Percentiles rank a stretch among this genome's conserved stretches.
These are phyloP conservation scores for Fraxinus paxiana DNA, from an alignment of 305 asterid genomes.

Conservation along the genomic window DNA sequence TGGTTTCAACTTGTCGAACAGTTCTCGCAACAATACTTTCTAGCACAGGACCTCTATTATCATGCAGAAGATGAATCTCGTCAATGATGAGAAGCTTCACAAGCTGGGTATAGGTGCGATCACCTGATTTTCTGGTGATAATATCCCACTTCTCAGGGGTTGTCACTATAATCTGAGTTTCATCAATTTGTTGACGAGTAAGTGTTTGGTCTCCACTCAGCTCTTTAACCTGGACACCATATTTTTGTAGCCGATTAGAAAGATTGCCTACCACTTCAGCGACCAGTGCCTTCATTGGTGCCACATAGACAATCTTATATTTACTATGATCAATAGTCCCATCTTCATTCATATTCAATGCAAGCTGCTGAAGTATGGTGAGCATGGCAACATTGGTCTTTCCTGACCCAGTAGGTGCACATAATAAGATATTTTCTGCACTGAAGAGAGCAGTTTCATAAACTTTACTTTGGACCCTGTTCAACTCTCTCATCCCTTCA, in stretches of 20 bases:
- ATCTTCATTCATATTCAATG: conserved; percentile 63
- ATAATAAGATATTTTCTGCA: conserved; percentile 69
- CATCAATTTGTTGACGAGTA: conserved; percentile 93
- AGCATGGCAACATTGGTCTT: conserved; percentile 98
- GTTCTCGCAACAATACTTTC: conserved; percentile 92
- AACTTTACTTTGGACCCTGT: conserved; percentile 88
- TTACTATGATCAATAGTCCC: conserved; percentile 61
- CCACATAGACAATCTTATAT: conserved; percentile 91
- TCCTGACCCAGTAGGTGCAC: conserved; percentile 99
- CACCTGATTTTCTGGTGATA: conserved; percentile 94
- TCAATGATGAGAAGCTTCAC: conserved; percentile 87
- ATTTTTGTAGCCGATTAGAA: conserved; percentile 70
- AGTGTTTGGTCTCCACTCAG: conserved; percentile 89
- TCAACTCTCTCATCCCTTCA: conserved; percentile 72
- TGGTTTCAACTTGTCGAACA: conserved; percentile 84
- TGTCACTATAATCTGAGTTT: conserved; percentile 88
- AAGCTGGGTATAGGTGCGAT: conserved; percentile 87
- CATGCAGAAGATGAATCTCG: conserved; percentile 92
- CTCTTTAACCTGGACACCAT: conserved; percentile 80
- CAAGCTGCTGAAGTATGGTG: conserved; percentile 82
- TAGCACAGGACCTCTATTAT: conserved; percentile 90
- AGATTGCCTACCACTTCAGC: conserved; percentile 92
- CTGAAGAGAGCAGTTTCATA: conserved; percentile 72
- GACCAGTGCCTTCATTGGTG: conserved; percentile 94
- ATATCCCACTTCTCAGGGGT: conserved; percentile 98